These are phyloP conservation scores for Cadophora luteo-olivacea DNA, from an alignment of 2,329 filamentous ascomycete species.

Conservation along the genomic window DNA sequence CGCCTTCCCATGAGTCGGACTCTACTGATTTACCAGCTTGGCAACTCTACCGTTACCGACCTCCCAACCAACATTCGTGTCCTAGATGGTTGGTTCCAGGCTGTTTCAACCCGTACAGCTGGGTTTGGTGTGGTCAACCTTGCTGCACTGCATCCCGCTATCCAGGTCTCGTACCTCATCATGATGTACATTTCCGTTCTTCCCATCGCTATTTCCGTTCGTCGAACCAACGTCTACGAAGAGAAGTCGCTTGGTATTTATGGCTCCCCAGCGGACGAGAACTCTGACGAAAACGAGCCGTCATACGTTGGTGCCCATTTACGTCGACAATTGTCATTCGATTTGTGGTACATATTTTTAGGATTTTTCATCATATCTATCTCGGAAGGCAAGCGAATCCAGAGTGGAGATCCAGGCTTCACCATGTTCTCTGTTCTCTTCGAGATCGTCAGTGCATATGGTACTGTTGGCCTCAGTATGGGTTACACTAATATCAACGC, in stretches of 20 bases:
- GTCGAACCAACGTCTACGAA: slow-evolving; percentile 95
- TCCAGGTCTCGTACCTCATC: slow-evolving; percentile 92
- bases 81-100: slow-evolving; percentile 88
- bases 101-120: slow-evolving; percentile 86
- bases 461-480: slow-evolving; percentile 89
- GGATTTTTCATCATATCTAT: slow-evolving; percentile 94
- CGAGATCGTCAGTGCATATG: slow-evolving; percentile 89
- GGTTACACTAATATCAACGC: slow-evolving; percentile 80
- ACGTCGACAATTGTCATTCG: slow-evolving; percentile 91
- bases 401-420: slow-evolving; percentile 64
- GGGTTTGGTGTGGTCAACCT: slow-evolving; percentile 87
- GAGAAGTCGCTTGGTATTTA: slow-evolving; percentile 85
- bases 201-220: slow-evolving; percentile 93
- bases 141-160: slow-evolving; percentile 80
- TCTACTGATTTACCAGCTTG: slow-evolving; percentile 58
- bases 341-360: slow-evolving; percentile 95
- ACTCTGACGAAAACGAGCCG: slow-evolving; percentile 61
- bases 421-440: slow-evolving; percentile 77
- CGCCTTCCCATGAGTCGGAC: not conserved
- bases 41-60: slow-evolving; percentile 70
- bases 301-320: slow-evolving; percentile 93
- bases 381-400: slow-evolving; percentile 76
- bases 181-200: slow-evolving; percentile 99
- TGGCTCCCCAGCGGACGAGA: slow-evolving; percentile 53
- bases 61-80: slow-evolving; percentile 78